These are phyloP conservation scores for Malus hybrid DNA, from an alignment of 331 rosid genomes.

Conservation along the genomic window DNA sequence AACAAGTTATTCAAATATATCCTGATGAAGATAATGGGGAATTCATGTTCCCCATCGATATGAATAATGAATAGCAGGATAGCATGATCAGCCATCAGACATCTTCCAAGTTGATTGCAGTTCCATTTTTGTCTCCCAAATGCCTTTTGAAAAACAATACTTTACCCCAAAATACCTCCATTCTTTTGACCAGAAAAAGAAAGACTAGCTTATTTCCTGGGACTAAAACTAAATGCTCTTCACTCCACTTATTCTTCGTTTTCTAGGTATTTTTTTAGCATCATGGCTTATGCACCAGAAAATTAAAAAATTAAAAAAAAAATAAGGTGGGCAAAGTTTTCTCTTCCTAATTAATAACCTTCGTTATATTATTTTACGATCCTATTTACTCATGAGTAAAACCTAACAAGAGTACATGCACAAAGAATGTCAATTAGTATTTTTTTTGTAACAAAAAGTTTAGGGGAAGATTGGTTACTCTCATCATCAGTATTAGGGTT, in stretches of 20 bases:
- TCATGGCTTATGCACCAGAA: background rate
- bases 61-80: constrained; percentile 6
- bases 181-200: constrained; percentile 28
- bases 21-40: constrained; percentile 12
- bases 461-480: too few relatives aligned
- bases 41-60: constrained; percentile 10
- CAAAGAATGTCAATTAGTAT: background rate
- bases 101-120: constrained; percentile 10
- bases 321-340: too few relatives aligned
- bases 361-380: too few relatives aligned
- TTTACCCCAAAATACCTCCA: constrained; percentile 25
- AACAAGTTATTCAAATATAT: background rate
- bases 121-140: constrained; percentile 24
- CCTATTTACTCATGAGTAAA: background rate
- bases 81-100: background rate
- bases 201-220: background rate
- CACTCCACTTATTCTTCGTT: background rate
- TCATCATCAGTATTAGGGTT: too few relatives aligned
- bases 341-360: background rate
- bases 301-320: too few relatives aligned
- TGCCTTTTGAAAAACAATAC: constrained; percentile 18
- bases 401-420: background rate
- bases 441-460: too few relatives aligned
- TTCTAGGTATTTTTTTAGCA: background rate
- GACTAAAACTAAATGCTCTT: background rate